Percentiles rank a stretch among this genome's conserved stretches.
Evolutionary conservation across 192 early-diverging fungal genomes (phyloP).

Genomic region (Paraglomus occultum): DNA sequence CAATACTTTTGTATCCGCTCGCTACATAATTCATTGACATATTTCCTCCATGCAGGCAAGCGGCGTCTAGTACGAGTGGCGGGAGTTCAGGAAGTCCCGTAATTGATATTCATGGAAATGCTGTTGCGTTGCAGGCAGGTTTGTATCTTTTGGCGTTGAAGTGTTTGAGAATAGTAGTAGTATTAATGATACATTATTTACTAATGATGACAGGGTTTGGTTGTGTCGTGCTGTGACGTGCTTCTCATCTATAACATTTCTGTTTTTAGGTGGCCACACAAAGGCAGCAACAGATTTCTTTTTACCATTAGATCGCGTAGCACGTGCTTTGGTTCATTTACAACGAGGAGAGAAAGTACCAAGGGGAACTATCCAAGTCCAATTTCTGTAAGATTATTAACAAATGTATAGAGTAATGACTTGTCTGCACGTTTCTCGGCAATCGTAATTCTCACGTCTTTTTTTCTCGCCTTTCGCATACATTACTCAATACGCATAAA

Average conservation of each 20-base stretch:
- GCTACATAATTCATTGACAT: background rate
- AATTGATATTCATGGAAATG: constrained; percentile 76
- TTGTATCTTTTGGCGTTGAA: too few species aligned
- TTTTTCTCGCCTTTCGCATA: background rate
- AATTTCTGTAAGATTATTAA: constrained; percentile 52
- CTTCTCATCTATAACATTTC: background rate
- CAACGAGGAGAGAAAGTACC: constrained; percentile 47
- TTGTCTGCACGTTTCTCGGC: background rate
- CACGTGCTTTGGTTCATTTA: constrained; percentile 53
- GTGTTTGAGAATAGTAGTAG: too few species aligned
- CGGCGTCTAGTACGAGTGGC: constrained; percentile 73
- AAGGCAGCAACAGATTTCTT: constrained; percentile 84
- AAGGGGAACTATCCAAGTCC: constrained; percentile 72
- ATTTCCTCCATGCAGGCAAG: constrained; percentile 66
- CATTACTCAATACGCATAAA: too few species aligned
- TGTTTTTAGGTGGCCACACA: constrained; percentile 48
- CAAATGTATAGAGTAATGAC: background rate
- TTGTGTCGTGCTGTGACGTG: too few species aligned
- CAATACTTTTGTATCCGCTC: constrained; percentile 49
- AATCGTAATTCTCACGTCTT: background rate
- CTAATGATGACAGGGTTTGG: too few species aligned
- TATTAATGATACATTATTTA: too few species aligned
- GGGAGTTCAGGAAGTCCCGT: constrained; percentile 80
- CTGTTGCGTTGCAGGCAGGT: constrained; percentile 79
- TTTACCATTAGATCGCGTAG: constrained; percentile 75